Conservation (phyloP, 768 basidiomycete genomes). For the Rhizopogon roseolus region DNA sequence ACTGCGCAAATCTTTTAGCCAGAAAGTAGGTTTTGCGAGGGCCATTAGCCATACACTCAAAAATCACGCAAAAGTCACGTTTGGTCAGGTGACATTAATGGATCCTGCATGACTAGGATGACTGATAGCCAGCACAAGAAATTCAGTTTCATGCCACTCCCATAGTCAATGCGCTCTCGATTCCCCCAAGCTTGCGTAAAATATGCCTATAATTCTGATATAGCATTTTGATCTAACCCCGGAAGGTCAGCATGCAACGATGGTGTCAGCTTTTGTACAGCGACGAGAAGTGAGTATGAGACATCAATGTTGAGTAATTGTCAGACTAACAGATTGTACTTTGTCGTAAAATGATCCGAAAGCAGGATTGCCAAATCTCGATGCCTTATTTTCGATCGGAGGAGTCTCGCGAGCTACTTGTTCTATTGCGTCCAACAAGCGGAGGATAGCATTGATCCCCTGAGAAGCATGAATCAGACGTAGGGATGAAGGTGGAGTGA, state of each 20-base stretch:
- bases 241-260: slow-evolving; percentile 56
- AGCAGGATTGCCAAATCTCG: slow-evolving; percentile 96
- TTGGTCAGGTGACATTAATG: too few relatives aligned
- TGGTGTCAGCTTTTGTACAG: slow-evolving; percentile 39
- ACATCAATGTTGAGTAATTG: not conserved
- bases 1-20: too few relatives aligned
- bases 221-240: slow-evolving; percentile 50
- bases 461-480: slow-evolving; percentile 24
- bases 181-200: slow-evolving; percentile 91
- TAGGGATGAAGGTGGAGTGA: slow-evolving; percentile 1
- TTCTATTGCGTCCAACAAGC: slow-evolving; percentile 64
- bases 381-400: slow-evolving; percentile 84
- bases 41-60: too few relatives aligned
- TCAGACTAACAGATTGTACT: slow-evolving; percentile 52
- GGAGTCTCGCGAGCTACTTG: slow-evolving; percentile 65
- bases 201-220: slow-evolving; percentile 72
- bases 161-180: slow-evolving; percentile 90
- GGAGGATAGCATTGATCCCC: slow-evolving; percentile 60
- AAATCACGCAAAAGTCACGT: too few relatives aligned
- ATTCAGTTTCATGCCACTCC: slow-evolving; percentile 99
- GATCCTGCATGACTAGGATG: too few relatives aligned
- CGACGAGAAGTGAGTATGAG: not conserved
- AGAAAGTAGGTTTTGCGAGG: too few relatives aligned
- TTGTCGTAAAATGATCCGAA: slow-evolving; percentile 90
- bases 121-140: slow-evolving; percentile 95